Evolutionary conservation across 1,139 yeast genomes (phyloP).

Genomic region (Debaryomyces robertsiae): DNA sequence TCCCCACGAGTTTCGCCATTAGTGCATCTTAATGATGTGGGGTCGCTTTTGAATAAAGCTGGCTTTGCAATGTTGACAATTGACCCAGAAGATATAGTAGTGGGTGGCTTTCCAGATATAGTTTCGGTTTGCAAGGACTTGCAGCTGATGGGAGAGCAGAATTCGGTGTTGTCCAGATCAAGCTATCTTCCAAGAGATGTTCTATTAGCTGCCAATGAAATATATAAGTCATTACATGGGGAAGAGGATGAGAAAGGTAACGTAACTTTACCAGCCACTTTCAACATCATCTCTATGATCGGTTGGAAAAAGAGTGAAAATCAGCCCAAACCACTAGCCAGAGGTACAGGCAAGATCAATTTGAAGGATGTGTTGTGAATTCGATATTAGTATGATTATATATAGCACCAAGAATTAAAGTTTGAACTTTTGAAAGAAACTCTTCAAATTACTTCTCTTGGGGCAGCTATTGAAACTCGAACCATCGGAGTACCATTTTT

Average conservation of each 20-base stretch:
- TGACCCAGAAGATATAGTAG: constrained; percentile 82
- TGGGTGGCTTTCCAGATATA: constrained; percentile 76
- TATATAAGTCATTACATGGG: constrained; percentile 73
- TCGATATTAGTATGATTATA: not conserved
- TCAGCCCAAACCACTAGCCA: constrained; percentile 71
- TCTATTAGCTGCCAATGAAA: constrained; percentile 72
- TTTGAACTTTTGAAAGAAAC: not conserved
- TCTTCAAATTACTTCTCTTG: not conserved
- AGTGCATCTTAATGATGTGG: constrained; percentile 77
- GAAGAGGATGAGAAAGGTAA: constrained; percentile 51
- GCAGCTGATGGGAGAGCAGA: constrained; percentile 84
- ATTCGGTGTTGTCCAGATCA: constrained; percentile 63
- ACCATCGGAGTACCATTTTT: constrained; percentile 9
- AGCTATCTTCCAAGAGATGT: constrained; percentile 63
- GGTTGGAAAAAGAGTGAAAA: constrained; percentile 80
- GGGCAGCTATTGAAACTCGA: constrained; percentile 4
- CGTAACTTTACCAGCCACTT: constrained; percentile 61
- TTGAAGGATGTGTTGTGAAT: constrained; percentile 59
- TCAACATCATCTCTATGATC: constrained; percentile 76
- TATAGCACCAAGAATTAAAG: not conserved
- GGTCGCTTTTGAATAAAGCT: constrained; percentile 69
- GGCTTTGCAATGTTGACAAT: constrained; percentile 80
- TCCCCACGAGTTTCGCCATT: constrained; percentile 82
- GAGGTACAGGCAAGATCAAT: constrained; percentile 71
- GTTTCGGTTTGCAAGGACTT: constrained; percentile 68